Base-by-base conservation (phyloP, 1,139 yeast genomes). In the Protomyces macrosporus region DNA sequence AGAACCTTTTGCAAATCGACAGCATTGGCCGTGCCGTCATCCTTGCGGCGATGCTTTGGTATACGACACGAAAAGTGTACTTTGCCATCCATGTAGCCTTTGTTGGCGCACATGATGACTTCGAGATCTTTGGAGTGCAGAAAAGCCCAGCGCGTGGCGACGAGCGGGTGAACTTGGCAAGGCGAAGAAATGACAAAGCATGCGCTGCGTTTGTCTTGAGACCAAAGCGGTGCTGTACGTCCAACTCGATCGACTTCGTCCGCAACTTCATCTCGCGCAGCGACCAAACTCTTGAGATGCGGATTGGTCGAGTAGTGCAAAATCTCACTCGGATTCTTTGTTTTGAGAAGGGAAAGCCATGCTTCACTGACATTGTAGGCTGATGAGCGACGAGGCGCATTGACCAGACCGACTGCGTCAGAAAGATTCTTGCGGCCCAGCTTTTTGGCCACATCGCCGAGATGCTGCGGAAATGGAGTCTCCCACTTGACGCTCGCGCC, bases 31-130 rank as follows among this genome's bases (percentile, higher is more conserved):
- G 63, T 54, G 16, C 63, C 63, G 23, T 58, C 63, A 33, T 60
- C 63, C 6, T 23, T 55, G 12, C 58, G 10, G 3, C 58, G 45
- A 50, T 45, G 50, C 37, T 45, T 54, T 7, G 63, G 58, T 23
- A 54, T 45, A 9, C 63, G 58, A 14, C 63, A 60, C 32, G 58
- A 53, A 23, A 60, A 60, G 54, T 60, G 58, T 4, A 60, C 63
- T 16, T 45, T 53, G 33, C 55, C 58, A 33, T 42, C 48, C 58
- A 60, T 60, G 53, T 53, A 60, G 23, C 63, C 63, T 35, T 51
- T 60, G 16, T 60, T 60, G 16, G 63, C 63, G 14, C 58, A 53
- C 58, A 53, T 53, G 45, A 60, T 51, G 32, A 60, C 54, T 45
- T 42, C 39, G 30, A 53, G 14, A 16, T 54, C 63, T 45, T 60